Evolutionary conservation across 192 early-diverging fungal species (phyloP).

Genomic region (Gaertneriomyces sp.): DNA sequence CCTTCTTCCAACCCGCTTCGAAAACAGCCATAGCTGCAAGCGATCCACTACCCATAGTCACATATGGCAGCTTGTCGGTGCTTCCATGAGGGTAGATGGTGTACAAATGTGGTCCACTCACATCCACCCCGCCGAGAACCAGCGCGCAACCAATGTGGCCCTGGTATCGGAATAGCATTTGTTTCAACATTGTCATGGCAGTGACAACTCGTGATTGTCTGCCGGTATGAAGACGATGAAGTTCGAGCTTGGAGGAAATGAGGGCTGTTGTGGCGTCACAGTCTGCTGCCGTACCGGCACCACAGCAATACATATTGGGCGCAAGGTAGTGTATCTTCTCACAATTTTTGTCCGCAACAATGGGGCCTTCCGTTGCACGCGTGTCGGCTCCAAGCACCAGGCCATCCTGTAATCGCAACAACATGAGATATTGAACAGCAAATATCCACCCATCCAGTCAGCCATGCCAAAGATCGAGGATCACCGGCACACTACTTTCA

Average conservation of each 20-base stretch:
- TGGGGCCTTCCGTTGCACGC: conserved; percentile 89
- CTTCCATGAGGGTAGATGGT: conserved; percentile 92
- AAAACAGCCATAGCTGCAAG: conserved; percentile 96
- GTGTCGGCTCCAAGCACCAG: conserved; percentile 95
- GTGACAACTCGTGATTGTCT: conserved; percentile 83
- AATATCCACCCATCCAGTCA: too few species aligned
- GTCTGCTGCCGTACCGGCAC: conserved; percentile 99
- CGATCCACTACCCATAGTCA: conserved; percentile 93
- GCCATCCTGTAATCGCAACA: conserved; percentile 62
- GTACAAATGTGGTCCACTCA: conserved; percentile 85
- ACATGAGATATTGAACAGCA: too few species aligned
- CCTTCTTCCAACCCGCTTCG: conserved; percentile 76
- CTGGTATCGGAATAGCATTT: conserved; percentile 95
- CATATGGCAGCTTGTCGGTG: conserved; percentile 93
- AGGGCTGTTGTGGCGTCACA: conserved; percentile 91
- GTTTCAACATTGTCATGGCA: conserved; percentile 95
- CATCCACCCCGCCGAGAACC: conserved; percentile 89
- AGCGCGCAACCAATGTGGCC: conserved; percentile 93
- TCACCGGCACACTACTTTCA: conserved; percentile 2
- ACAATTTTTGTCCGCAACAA: conserved; percentile 99
- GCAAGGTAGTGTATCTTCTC: conserved; percentile 97
- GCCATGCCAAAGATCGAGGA: not conserved
- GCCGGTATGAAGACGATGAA: conserved; percentile 88
- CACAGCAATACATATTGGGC: conserved; percentile 97
- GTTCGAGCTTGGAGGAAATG: conserved; percentile 89